A percentile compares a stretch with the other conserved stretches of the same genome.
phyloP scores from a whole-genome alignment of 2,329 filamentous ascomycete genomes.

The Paramyrothecium sp. region DNA sequence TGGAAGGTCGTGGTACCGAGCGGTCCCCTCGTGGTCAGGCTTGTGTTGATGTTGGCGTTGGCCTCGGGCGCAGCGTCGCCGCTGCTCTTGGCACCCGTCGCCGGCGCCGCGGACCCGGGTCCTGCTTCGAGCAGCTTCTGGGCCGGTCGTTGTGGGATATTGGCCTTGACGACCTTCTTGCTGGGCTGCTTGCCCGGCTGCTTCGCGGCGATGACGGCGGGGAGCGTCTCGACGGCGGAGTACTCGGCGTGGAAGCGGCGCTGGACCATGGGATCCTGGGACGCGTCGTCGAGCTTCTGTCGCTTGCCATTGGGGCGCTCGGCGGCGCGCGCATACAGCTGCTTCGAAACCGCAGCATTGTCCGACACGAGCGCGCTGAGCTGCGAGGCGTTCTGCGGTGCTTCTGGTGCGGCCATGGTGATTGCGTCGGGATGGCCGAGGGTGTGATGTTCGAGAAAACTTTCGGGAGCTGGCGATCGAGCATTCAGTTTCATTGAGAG shows the following conservation, averaged over 20 bases:
- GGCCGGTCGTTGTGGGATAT: conserved; percentile 27
- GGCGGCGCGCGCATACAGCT: conserved; percentile 25
- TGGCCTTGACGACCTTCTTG: conserved; percentile 46
- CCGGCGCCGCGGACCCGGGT: conserved; percentile 21
- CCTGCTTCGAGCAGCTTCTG: conserved; percentile 38
- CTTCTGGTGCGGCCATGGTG: conserved; percentile 31
- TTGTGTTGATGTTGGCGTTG: conserved; percentile 25
- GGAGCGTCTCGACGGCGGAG: conserved; percentile 72
- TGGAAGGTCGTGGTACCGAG: conserved; percentile 23
- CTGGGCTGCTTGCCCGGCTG: conserved; percentile 53
- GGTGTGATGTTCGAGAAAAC: conserved; percentile 1
- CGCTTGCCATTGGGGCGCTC: conserved; percentile 30
- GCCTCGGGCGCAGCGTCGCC: neutral
- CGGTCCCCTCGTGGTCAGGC: conserved; percentile 22
- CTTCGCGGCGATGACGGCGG: conserved; percentile 75
- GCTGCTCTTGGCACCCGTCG: neutral
- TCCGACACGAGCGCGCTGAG: conserved; percentile 31
- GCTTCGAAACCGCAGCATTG: conserved; percentile 30
- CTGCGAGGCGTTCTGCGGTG: conserved; percentile 28
- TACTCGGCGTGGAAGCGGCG: conserved; percentile 71
- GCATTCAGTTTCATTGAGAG: neutral
- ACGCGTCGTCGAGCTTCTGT: conserved; percentile 33
- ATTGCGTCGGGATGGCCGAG: conserved; percentile 5
- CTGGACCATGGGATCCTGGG: conserved; percentile 31
- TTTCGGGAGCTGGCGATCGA: conserved; percentile 5